Evolutionary conservation across 2,329 filamentous ascomycete species (phyloP).

Genomic region (Microdochium trichocladiopsis): DNA sequence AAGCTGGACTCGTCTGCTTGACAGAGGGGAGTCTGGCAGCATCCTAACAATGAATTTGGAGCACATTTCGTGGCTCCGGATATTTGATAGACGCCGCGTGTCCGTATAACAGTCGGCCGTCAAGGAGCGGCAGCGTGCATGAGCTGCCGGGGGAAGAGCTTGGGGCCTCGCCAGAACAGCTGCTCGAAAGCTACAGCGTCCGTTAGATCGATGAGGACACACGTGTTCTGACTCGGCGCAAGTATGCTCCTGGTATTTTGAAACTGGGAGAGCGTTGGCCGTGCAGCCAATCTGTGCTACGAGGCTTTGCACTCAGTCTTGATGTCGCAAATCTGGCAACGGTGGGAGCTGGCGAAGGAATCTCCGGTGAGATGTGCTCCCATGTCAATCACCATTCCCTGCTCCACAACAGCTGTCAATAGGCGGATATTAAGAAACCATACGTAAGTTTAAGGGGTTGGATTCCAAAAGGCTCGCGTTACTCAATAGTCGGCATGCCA

Average conservation of each 20-base stretch:
- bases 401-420: too few relatives aligned
- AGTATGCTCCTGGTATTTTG: conserved; percentile 32
- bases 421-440: too few relatives aligned
- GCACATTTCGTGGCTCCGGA: not conserved
- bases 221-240: conserved; percentile 48
- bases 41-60: not conserved
- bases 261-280: conserved; percentile 7
- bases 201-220: conserved; percentile 12
- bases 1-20: not conserved
- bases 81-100: not conserved
- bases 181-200: not conserved
- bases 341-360: too few relatives aligned
- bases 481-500: too few relatives aligned
- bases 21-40: not conserved
- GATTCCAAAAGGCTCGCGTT: too few relatives aligned
- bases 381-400: too few relatives aligned
- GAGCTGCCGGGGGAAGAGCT: not conserved
- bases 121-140: not conserved
- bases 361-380: too few relatives aligned
- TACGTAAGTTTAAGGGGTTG: too few relatives aligned
- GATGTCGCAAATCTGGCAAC: too few relatives aligned
- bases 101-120: not conserved
- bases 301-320: not conserved
- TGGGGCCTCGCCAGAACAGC: not conserved
- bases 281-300: not conserved